Conservation (phyloP, 2,329 filamentous ascomycete species). For the Diaporthe helianthi region DNA sequence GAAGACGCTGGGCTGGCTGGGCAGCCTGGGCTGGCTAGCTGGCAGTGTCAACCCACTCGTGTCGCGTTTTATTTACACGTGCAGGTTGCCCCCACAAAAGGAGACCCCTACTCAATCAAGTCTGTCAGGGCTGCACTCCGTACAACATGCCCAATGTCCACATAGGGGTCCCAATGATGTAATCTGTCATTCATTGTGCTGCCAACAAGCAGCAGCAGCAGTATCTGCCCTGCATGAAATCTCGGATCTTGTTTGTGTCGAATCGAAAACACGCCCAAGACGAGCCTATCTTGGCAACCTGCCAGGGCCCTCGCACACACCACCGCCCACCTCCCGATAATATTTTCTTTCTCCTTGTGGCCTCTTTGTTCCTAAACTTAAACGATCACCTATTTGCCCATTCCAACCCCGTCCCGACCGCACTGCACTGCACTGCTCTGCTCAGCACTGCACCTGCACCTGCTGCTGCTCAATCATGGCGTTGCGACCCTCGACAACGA, state of each 20-base stretch:
- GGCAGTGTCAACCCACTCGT: too few relatives aligned
- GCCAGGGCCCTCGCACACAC: too few relatives aligned
- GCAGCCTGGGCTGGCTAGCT: too few relatives aligned
- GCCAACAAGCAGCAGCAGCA: too few relatives aligned
- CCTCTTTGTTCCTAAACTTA: background rate
- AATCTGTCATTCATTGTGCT: background rate
- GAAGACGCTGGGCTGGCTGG: too few relatives aligned
- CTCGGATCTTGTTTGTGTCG: background rate
- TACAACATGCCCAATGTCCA: background rate
- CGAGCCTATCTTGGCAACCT: background rate
- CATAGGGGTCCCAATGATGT: background rate
- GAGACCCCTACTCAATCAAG: constrained; percentile 4
- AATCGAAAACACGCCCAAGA: background rate
- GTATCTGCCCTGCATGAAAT: background rate
- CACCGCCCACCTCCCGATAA: background rate
- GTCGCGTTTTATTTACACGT: background rate
- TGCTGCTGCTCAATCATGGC: background rate
- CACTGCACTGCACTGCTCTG: background rate
- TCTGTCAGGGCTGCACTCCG: too few relatives aligned
- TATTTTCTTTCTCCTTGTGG: background rate
- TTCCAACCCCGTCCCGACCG: too few relatives aligned
- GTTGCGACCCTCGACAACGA: background rate
- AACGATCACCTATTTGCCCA: too few relatives aligned
- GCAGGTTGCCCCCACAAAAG: constrained; percentile 15
- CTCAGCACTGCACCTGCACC: too few relatives aligned